A percentile compares a stretch with the other conserved stretches of the same genome.
phyloP scores from a whole-genome alignment of 2,329 filamentous ascomycete species.

The Grosmannia penicillata region DNA sequence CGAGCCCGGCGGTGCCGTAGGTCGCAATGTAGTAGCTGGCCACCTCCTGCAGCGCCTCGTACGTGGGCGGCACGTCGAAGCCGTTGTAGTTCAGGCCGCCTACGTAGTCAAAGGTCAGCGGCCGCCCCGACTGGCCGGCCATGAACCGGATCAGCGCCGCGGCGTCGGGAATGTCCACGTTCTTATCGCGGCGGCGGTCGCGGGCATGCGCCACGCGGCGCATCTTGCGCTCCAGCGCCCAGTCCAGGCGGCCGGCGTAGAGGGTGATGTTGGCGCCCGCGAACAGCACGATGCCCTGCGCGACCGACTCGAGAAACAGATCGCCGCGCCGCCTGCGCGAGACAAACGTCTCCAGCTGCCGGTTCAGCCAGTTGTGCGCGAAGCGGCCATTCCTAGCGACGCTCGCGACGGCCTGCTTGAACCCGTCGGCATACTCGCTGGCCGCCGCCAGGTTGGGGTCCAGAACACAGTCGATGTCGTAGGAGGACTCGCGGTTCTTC shows the following conservation, averaged over 20 bases:
- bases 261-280: neutral
- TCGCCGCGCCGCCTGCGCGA: neutral
- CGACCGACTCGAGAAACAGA: neutral
- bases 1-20: neutral
- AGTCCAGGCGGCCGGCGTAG: slow-evolving; percentile 1
- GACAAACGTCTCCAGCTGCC: neutral
- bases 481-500: neutral
- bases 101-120: neutral
- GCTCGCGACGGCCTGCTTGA: neutral
- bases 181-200: neutral
- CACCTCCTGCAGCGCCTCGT: neutral
- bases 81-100: neutral
- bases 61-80: neutral
- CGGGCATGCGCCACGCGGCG: neutral
- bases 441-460: neutral
- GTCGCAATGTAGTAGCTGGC: neutral
- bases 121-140: neutral
- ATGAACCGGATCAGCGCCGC: neutral
- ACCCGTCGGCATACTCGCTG: neutral
- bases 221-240: neutral
- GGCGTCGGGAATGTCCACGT: neutral
- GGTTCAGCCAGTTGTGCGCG: neutral
- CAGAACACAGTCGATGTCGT: slow-evolving; percentile 2
- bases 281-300: neutral
- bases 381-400: neutral